Evolutionary conservation across 768 basidiomycete genomes (phyloP).

Genomic region (Termitomyces sp.): DNA sequence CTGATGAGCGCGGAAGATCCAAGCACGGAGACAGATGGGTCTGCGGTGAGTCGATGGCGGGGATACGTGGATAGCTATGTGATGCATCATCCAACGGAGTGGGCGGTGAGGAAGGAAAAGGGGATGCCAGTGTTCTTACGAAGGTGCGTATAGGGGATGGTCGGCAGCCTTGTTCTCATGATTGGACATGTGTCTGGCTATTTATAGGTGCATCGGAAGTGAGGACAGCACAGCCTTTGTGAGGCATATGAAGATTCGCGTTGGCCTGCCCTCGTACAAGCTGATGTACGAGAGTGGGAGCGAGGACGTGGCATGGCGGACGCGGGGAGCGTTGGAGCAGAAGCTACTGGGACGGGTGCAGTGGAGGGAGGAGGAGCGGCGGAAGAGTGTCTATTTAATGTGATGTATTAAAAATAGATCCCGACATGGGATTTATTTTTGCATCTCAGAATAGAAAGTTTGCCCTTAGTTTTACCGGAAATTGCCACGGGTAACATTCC

Average conservation of each 20-base stretch:
- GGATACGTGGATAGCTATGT: conserved; percentile 73
- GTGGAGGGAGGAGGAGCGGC: conserved; percentile 49
- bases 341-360: conserved; percentile 31
- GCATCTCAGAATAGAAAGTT: conserved; percentile 12
- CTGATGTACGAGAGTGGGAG: conserved; percentile 59
- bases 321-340: conserved; percentile 27
- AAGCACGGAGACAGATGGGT: conserved; percentile 52
- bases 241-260: conserved; percentile 43
- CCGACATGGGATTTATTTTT: conserved; percentile 4
- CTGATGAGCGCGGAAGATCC: conserved; percentile 59
- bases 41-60: conserved; percentile 54
- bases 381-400: conserved; percentile 28
- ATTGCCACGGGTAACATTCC: conserved; percentile 3
- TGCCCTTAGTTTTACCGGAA: conserved; percentile 10
- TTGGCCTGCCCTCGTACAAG: conserved; percentile 59
- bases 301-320: conserved; percentile 51
- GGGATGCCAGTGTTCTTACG: conserved; percentile 45
- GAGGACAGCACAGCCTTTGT: conserved; percentile 37
- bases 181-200: conserved; percentile 25
- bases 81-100: conserved; percentile 65
- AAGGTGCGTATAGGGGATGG: conserved; percentile 33
- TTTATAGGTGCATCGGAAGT: conserved; percentile 46
- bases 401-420: conserved; percentile 1
- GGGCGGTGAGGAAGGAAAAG: conserved; percentile 43
- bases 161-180: conserved; percentile 16